Evolutionary conservation across 441 rosid species (phyloP).

Genomic region (Sinapis alba): DNA sequence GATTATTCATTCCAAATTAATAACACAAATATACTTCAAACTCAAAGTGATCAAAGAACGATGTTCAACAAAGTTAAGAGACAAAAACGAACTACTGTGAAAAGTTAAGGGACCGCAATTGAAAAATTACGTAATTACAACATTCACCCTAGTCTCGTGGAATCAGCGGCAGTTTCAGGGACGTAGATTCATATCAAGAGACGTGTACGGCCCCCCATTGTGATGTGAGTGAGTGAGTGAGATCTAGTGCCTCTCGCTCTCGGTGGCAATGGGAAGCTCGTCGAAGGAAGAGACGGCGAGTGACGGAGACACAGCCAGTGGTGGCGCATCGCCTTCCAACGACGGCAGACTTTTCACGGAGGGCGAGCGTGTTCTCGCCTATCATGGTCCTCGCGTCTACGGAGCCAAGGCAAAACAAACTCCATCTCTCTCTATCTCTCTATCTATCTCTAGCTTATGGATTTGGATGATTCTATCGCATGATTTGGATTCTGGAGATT

Average conservation of each 20-base stretch:
- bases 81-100: neutral
- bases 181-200: conserved; percentile 24
- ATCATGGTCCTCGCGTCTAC: conserved; percentile 98
- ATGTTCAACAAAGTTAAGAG: neutral
- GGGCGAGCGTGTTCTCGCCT: conserved; percentile 96
- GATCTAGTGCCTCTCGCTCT: conserved; percentile 27
- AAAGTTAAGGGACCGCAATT: neutral
- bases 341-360: conserved; percentile 66
- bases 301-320: conserved; percentile 78
- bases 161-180: neutral
- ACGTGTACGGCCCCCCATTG: conserved; percentile 11
- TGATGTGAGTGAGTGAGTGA: conserved; percentile 31
- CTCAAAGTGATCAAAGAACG: neutral
- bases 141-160: neutral
- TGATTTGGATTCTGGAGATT: conserved; percentile 13
- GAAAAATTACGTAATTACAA: neutral
- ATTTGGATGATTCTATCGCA: neutral
- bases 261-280: conserved; percentile 72
- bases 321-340: conserved; percentile 67
- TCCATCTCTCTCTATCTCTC: neutral
- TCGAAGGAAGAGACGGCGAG: conserved; percentile 79
- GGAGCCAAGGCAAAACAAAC: conserved; percentile 78
- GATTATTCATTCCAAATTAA: neutral
- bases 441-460: neutral
- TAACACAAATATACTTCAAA: neutral